Evolutionary conservation across 495 filamentous ascomycete genomes (phyloP), one percentile per base, ranked within the genome.

Genomic region (Bacidia rubella): DNA sequence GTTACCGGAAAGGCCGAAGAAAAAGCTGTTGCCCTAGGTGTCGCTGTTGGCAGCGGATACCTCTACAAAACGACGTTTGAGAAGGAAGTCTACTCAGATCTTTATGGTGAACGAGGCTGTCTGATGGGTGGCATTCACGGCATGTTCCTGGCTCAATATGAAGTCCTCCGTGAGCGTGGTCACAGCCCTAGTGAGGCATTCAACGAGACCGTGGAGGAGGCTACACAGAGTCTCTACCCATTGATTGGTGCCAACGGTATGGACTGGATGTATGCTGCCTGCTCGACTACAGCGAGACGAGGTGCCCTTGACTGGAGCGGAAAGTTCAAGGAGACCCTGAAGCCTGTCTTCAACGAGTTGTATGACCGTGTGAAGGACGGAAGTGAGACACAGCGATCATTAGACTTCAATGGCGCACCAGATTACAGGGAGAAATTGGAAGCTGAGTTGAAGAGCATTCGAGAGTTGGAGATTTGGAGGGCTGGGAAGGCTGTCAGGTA

Each of bases 251-350:
- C 76, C 63, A 83, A 97, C 69, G 92, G 92, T 60, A 98, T 98
- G 92, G 92, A 97, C 77, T 98, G 92, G 87, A 97, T 98, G 93
- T 98, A 95, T 76, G 88, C 90, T 61, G 92, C 92, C 59, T 98
- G 92, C 85, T 97, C 90, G 51, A 97, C 93, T 63, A 97, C 93
- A 39, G 92, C 92, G 62, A 86, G 92, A 66, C 89, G 92, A 66
- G 92, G 92, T 73, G 92, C 92, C 72, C 94, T 98, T 66, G 92
- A 97, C 79, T 98, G 92, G 93, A 90, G 85, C 67, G 78, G 78
- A 65, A 75, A 73, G 60, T 97, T 97, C 85, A 95, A 93, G 82
- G 83, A 87, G 60, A 87, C 82, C 59, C 76, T 97, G 68, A 97
- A 98, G 82, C 92, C 93, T 61, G 83, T 98, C 60, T 97, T 98